Conservation (phyloP, 2,329 filamentous ascomycete species). For the Xylariaceae sp. region DNA sequence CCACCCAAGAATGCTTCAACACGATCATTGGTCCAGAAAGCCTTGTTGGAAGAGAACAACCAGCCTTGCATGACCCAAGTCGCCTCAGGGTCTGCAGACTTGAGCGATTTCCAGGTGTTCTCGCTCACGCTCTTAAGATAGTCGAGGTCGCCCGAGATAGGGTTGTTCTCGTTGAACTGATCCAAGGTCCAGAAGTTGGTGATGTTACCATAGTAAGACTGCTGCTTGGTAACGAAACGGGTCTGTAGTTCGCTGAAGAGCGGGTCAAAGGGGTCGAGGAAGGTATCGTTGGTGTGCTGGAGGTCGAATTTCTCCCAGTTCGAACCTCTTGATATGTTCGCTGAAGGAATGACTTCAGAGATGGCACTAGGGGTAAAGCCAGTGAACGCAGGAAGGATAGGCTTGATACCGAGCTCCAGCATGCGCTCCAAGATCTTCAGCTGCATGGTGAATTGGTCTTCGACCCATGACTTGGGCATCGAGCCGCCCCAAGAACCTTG, state of each 20-base stretch:
- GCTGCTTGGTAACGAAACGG: constrained; percentile 19
- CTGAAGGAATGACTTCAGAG: constrained; percentile 12
- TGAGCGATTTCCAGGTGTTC: constrained; percentile 20
- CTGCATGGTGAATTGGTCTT: constrained; percentile 18
- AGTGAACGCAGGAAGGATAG: constrained; percentile 19
- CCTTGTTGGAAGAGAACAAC: constrained; percentile 16
- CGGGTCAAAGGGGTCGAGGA: constrained; percentile 20
- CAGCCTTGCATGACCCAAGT: constrained; percentile 23
- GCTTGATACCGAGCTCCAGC: constrained; percentile 21
- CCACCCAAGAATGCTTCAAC: constrained; percentile 19
- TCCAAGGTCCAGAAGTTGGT: constrained; percentile 21
- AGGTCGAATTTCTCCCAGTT: constrained; percentile 17
- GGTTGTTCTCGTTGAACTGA: constrained; percentile 22
- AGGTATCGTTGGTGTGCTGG: constrained; percentile 18
- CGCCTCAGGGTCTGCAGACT: constrained; percentile 16
- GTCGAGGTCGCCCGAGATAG: constrained; percentile 15
- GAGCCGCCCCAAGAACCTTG: constrained; percentile 20
- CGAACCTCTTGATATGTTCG: constrained; percentile 20
- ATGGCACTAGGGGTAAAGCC: constrained; percentile 17
- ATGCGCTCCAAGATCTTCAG: constrained; percentile 18
- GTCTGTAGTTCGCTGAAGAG: constrained; percentile 18
- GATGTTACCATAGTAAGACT: constrained; percentile 18
- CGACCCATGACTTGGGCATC: constrained; percentile 15
- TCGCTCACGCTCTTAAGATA: constrained; percentile 21
- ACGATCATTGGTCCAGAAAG: constrained; percentile 21